Conservation (phyloP, 768 basidiomycete species). For the Leccinum rimulosum region DNA sequence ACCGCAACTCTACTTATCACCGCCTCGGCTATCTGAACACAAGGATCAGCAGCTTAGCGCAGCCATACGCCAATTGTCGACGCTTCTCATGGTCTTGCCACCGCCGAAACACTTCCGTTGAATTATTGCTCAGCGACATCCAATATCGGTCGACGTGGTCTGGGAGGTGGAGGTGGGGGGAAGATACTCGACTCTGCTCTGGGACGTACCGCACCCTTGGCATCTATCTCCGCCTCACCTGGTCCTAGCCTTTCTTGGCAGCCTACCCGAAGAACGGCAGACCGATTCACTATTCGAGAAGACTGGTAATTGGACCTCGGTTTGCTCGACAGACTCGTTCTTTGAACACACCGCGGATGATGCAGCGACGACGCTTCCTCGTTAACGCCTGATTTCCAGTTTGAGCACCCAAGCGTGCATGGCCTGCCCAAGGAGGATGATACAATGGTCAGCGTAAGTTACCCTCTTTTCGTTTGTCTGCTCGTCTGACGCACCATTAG, state of each 20-base stretch:
- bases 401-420: conserved; percentile 47
- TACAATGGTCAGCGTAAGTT: conserved; percentile 74
- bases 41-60: too few relatives aligned
- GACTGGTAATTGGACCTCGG: conserved; percentile 49
- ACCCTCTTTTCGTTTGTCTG: neutral
- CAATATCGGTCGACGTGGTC: too few relatives aligned
- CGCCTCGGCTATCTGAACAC: too few relatives aligned
- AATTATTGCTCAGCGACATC: too few relatives aligned
- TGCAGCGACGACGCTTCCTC: conserved; percentile 38
- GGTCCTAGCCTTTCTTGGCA: conserved; percentile 12
- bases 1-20: too few relatives aligned
- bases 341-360: conserved; percentile 40
- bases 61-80: too few relatives aligned
- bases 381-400: conserved; percentile 65
- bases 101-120: too few relatives aligned
- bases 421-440: conserved; percentile 57
- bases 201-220: too few relatives aligned
- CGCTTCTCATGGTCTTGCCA: too few relatives aligned
- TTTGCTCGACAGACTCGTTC: conserved; percentile 46
- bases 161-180: too few relatives aligned
- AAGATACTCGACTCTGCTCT: too few relatives aligned
- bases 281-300: conserved; percentile 62
- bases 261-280: conserved; percentile 15
- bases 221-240: too few relatives aligned
- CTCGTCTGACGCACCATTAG: conserved; percentile 32